A percentile compares a stretch with the other conserved stretches of the same genome.
Evolutionary conservation across 139 green algal species (phyloP).

Genomic region (Marvania coccoides): DNA sequence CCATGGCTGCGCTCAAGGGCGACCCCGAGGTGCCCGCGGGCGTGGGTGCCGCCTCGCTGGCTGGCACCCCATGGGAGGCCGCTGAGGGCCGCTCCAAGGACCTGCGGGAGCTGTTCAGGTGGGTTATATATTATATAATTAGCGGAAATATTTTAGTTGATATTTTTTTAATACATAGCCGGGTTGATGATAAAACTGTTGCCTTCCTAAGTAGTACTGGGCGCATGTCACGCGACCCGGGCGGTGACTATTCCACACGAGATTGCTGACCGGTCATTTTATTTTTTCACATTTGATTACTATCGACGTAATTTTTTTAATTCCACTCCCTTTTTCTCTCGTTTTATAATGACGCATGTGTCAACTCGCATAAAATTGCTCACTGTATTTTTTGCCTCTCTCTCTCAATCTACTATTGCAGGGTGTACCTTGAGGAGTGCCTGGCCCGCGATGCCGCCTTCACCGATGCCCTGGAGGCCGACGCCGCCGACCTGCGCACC

Average conservation of each 20-base stretch:
- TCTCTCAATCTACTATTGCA: conserved; percentile 8
- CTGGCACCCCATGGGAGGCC: conserved; percentile 25
- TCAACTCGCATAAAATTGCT: neutral
- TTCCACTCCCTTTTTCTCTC: neutral
- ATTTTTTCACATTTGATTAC: neutral
- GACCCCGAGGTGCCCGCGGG: conserved; percentile 32
- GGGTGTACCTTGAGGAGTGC: conserved; percentile 59
- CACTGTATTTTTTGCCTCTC: neutral
- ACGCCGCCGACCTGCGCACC: conserved; percentile 52
- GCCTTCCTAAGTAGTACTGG: conserved; percentile 9
- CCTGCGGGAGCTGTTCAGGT: conserved; percentile 40
- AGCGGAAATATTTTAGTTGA: neutral
- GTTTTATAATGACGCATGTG: neutral
- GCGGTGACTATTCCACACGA: conserved; percentile 19
- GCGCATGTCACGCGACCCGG: neutral
- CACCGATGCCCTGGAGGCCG: conserved; percentile 44
- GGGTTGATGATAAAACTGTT: conserved; percentile 18
- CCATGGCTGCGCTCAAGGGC: conserved; percentile 26
- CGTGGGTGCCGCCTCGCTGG: conserved; percentile 30
- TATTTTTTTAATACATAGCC: neutral
- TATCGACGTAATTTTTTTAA: neutral
- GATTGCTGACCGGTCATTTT: conserved; percentile 21
- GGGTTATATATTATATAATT: neutral
- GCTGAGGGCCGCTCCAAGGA: conserved; percentile 26
- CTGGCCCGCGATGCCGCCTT: conserved; percentile 34